Evolutionary conservation across 805 yeast species (phyloP), one percentile per base, ranked within the genome.

Genomic region (Cyberlindnera maritima): DNA sequence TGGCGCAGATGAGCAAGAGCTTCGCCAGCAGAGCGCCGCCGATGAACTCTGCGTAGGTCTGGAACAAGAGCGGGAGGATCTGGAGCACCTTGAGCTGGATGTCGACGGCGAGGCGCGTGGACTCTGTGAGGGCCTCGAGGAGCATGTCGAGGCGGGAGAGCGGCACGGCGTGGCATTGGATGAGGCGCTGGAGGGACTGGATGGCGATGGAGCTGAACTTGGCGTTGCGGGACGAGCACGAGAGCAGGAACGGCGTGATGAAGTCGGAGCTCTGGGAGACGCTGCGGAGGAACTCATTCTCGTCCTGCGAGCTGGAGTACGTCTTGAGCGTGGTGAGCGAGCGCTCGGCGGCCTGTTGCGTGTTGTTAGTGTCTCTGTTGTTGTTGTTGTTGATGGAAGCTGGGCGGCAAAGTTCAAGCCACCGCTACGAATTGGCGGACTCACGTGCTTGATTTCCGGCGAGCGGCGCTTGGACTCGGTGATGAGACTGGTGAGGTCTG

Each of bases 11-110:
- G 19, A 71, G 68, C 18, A 92, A 66, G 12, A 88, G 64, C 50
- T 78, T 78, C 8, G 82, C 70, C 31, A 90, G 70, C 14, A 77
- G 62, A 0, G 69, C 74, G 15, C 81, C 91, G 18, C 70, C 68
- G 34, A 91, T 72, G 39, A 71, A 69, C 4, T 65, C 60, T 1
- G 80, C 71, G 61, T 89, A 89, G 18, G 72, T 76, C 58, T 81
- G 86, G 61, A 84, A 79, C 29, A 92, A 68, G 2, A 82, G 71
- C 0, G 97, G 97, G 19, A 92, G 70, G 12, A 88, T 72, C 67
- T 92, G 99, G 33, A 92, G 67, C 12, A 90, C 83, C 60, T 90
- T 88, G 52, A 94, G 74, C 64, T 92, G 97, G 39, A 88, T 84
- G 36, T 91, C 97, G 21, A 80, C 73, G 0, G 94, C 86, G 13